phyloP scores from a whole-genome alignment of 2,329 filamentous ascomycete genomes.

The Kalmusia sp. region DNA sequence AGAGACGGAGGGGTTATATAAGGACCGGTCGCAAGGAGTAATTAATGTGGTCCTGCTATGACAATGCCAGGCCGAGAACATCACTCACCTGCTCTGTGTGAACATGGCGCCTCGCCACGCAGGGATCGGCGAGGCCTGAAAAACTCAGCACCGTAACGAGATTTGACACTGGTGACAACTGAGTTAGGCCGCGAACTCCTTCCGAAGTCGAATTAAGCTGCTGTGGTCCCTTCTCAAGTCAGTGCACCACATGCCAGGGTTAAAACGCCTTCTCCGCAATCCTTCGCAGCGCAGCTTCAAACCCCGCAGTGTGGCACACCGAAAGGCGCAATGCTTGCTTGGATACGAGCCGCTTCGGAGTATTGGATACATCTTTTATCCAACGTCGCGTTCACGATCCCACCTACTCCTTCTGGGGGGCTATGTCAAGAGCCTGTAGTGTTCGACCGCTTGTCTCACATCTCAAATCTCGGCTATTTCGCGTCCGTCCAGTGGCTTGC shows the following conservation, averaged over 20 bases:
- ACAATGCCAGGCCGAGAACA: slow-evolving; percentile 38
- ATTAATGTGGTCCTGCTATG: slow-evolving; percentile 42
- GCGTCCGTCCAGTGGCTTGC: slow-evolving; percentile 25
- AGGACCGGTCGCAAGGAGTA: slow-evolving; percentile 43
- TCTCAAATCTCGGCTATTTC: slow-evolving; percentile 37
- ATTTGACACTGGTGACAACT: slow-evolving; percentile 27
- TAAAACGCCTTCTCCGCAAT: slow-evolving; percentile 36
- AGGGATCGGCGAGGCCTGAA: slow-evolving; percentile 42
- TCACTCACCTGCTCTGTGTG: slow-evolving; percentile 35
- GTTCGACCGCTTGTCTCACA: slow-evolving; percentile 20
- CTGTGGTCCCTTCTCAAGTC: slow-evolving; percentile 21
- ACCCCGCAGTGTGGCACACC: slow-evolving; percentile 38
- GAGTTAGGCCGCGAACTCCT: slow-evolving; percentile 23
- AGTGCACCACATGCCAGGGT: slow-evolving; percentile 19
- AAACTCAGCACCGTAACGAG: slow-evolving; percentile 34
- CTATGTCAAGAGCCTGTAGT: slow-evolving; percentile 15
- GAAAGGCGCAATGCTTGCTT: slow-evolving; percentile 9
- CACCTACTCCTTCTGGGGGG: slow-evolving; percentile 22
- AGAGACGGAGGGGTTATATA: slow-evolving; percentile 40
- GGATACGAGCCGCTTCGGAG: slow-evolving; percentile 1
- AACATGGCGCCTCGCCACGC: slow-evolving; percentile 36
- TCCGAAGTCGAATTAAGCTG: slow-evolving; percentile 33
- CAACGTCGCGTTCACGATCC: slow-evolving; percentile 9
- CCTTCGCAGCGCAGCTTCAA: slow-evolving; percentile 30
- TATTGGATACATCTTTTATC: slow-evolving; percentile 19